A percentile compares a stretch with the other conserved stretches of the same genome.
phyloP scores from a whole-genome alignment of 257 asterid genomes.

The Anisodus tanguticus region DNA sequence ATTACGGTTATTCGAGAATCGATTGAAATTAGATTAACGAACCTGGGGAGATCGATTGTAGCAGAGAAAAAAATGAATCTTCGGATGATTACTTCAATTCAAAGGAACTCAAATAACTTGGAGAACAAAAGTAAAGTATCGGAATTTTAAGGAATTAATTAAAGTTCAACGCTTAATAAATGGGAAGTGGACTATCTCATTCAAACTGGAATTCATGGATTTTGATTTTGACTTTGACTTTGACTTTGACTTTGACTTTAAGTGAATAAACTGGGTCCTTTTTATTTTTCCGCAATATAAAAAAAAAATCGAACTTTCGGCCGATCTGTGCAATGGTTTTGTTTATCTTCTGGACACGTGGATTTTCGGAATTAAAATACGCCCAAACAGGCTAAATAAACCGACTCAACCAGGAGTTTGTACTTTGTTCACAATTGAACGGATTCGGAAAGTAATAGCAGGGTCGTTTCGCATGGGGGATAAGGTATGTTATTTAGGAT shows the following conservation, averaged over 20 bases:
- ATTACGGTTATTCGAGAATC: constrained; percentile 11
- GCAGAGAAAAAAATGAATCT: constrained; percentile 42
- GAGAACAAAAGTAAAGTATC: constrained; percentile 39
- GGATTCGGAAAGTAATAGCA: not conserved
- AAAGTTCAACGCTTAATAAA: constrained; percentile 16
- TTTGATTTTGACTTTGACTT: not conserved
- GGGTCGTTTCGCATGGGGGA: too few relatives aligned
- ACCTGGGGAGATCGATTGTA: constrained; percentile 56
- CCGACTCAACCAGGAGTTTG: not conserved
- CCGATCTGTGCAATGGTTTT: not conserved
- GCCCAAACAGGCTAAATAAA: not conserved
- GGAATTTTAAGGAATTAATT: not conserved
- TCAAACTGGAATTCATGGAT: constrained; percentile 4
- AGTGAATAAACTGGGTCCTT: not conserved
- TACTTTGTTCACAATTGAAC: not conserved
- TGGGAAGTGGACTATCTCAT: constrained; percentile 22
- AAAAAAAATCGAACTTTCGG: not conserved
- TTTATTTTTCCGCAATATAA: not conserved
- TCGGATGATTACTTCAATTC: constrained; percentile 39
- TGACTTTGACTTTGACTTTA: not conserved
- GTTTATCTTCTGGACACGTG: not conserved
- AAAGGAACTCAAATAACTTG: constrained; percentile 46
- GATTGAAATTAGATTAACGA: constrained; percentile 30
- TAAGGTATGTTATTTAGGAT: too few relatives aligned
- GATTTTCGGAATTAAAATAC: not conserved